These are phyloP conservation scores for Talaromyces verruculosus DNA, from an alignment of 2,329 filamentous ascomycete species.

Conservation along the genomic window DNA sequence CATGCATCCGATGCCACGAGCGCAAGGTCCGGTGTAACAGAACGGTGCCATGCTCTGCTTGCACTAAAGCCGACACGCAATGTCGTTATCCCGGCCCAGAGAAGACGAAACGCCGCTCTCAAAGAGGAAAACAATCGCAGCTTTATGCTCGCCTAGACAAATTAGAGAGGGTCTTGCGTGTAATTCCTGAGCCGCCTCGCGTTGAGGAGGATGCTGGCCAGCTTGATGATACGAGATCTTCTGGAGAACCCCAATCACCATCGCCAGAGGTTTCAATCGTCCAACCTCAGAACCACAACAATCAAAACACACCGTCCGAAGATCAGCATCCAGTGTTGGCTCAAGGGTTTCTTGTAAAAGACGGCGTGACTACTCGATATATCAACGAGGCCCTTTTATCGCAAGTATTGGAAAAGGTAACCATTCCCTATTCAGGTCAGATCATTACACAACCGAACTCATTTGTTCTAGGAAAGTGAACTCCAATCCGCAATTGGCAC, in stretches of 20 bases:
- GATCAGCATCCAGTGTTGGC: neutral
- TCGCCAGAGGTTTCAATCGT: neutral
- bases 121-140: neutral
- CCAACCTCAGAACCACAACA: neutral
- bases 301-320: neutral
- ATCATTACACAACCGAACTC: neutral
- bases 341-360: slow-evolving; percentile 23
- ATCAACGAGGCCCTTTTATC: slow-evolving; percentile 25
- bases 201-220: neutral
- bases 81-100: slow-evolving; percentile 30
- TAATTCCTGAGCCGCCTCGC: too few species aligned
- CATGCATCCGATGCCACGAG: slow-evolving; percentile 33
- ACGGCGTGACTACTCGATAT: slow-evolving; percentile 25
- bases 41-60: slow-evolving; percentile 27
- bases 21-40: slow-evolving; percentile 34
- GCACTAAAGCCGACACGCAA: slow-evolving; percentile 24
- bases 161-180: neutral
- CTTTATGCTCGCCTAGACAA: neutral
- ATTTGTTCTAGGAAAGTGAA: neutral
- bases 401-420: slow-evolving; percentile 28
- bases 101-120: neutral
- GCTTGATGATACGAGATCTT: neutral
- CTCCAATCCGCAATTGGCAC: slow-evolving; percentile 3
- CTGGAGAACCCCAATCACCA: neutral
- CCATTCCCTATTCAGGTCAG: neutral